Percentiles rank a stretch among this genome's conserved stretches.
Evolutionary conservation across 2,329 filamentous ascomycete genomes (phyloP).

Genomic region (Dactylellina sp.): DNA sequence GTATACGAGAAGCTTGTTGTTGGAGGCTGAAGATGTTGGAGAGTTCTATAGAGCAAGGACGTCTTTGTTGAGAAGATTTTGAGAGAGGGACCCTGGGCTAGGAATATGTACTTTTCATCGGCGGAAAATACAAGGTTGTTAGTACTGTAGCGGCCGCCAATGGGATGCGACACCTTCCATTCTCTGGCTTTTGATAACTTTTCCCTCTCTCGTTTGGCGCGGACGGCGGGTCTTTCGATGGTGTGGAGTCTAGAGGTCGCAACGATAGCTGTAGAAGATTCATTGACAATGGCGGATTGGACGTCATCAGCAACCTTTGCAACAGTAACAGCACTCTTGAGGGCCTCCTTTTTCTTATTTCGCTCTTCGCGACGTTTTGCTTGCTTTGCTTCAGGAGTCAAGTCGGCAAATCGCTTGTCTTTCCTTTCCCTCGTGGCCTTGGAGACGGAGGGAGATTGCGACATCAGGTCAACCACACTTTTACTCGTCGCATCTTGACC

Average conservation of each 20-base stretch:
- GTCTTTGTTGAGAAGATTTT: conserved; percentile 84
- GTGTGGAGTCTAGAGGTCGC: conserved; percentile 15
- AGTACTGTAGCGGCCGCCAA: conserved; percentile 61
- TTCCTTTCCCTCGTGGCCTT: conserved; percentile 33
- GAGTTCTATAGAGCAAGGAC: conserved; percentile 81
- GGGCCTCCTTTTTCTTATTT: conserved; percentile 29
- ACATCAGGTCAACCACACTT: background rate
- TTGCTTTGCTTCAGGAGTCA: conserved; percentile 43
- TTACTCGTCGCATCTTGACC: conserved; percentile 11
- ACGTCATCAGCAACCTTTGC: conserved; percentile 5
- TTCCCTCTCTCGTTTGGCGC: conserved; percentile 37
- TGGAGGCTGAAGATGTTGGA: conserved; percentile 64
- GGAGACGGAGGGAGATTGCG: conserved; percentile 9
- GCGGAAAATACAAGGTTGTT: conserved; percentile 38
- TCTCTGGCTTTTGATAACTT: conserved; percentile 52
- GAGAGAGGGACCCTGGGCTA: conserved; percentile 79
- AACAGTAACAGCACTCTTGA: conserved; percentile 23
- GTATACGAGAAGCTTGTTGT: conserved; percentile 32
- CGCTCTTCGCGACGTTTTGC: conserved; percentile 52
- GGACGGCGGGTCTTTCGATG: conserved; percentile 42
- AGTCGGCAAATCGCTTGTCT: conserved; percentile 48
- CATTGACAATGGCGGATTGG: conserved; percentile 19
- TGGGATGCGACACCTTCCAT: conserved; percentile 74
- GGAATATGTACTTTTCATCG: conserved; percentile 74
- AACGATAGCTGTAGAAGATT: conserved; percentile 10